A percentile compares a stretch with the other conserved stretches of the same genome.
Evolutionary conservation across 768 basidiomycete genomes (phyloP).

Genomic region (Suillus spraguei): DNA sequence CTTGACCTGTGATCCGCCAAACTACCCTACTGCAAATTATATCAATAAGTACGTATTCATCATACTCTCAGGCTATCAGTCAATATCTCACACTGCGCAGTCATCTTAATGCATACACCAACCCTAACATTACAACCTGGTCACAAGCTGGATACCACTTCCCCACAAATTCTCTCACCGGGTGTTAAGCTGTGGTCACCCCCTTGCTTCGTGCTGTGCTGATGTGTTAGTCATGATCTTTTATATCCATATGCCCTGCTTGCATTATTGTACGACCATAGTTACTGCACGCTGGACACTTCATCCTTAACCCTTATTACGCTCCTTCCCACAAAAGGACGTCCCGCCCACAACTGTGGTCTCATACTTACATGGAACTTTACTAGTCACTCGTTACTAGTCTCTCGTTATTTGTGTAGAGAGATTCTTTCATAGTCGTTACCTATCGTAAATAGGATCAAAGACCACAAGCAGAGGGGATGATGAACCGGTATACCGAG

Average conservation of each 20-base stretch:
- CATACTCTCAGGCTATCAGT: not conserved
- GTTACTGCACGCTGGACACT: slow-evolving; percentile 20
- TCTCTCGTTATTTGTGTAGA: not conserved
- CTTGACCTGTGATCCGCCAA: slow-evolving; percentile 78
- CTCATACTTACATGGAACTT: slow-evolving; percentile 4
- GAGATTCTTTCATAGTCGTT: slow-evolving; percentile 6
- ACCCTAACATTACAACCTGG: slow-evolving; percentile 90
- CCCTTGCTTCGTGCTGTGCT: slow-evolving; percentile 19
- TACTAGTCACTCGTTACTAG: not conserved
- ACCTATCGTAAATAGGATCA: slow-evolving; percentile 9
- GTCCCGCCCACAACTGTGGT: not conserved
- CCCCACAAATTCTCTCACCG: slow-evolving; percentile 62
- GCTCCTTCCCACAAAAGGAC: not conserved
- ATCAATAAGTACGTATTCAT: slow-evolving; percentile 55
- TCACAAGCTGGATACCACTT: slow-evolving; percentile 70
- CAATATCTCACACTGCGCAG: slow-evolving; percentile 21
- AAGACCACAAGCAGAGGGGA: not conserved
- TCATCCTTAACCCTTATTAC: slow-evolving; percentile 3
- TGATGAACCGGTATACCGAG: not conserved
- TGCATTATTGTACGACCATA: slow-evolving; percentile 30
- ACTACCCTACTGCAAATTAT: slow-evolving; percentile 79
- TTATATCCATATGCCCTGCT: slow-evolving; percentile 18
- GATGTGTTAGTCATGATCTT: slow-evolving; percentile 16
- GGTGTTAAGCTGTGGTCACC: slow-evolving; percentile 34
- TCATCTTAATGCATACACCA: slow-evolving; percentile 60